Evolutionary conservation across 1,284 basidiomycete genomes (phyloP).

Genomic region (Ustilago trichophora): DNA sequence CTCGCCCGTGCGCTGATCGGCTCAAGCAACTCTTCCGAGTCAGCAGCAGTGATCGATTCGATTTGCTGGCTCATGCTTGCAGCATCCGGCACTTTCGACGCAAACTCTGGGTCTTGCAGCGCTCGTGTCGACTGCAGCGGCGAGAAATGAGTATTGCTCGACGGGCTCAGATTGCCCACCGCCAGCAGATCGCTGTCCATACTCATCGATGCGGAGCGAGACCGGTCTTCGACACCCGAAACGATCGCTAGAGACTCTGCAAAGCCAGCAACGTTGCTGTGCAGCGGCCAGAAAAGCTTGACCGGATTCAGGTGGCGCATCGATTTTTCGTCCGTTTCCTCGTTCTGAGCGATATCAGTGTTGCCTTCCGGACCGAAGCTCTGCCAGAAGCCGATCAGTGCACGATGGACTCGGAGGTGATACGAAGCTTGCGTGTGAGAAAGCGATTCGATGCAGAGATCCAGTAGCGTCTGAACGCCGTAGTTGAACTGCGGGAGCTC

Average conservation of each 20-base stretch:
- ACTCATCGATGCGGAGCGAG: conserved; percentile 27
- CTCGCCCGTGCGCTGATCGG: conserved; percentile 9
- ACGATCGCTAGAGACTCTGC: conserved; percentile 45
- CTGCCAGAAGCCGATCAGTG: conserved; percentile 44
- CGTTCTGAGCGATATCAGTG: conserved; percentile 35
- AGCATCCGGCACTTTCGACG: conserved; percentile 23
- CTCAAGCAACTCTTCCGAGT: conserved; percentile 22
- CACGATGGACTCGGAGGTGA: conserved; percentile 46
- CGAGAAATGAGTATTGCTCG: conserved; percentile 36
- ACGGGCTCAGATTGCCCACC: conserved; percentile 11
- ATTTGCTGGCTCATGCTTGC: conserved; percentile 30
- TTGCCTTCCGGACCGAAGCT: conserved; percentile 21
- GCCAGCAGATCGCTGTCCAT: conserved; percentile 20
- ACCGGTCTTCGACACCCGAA: conserved; percentile 1
- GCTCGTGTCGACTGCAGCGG: conserved; percentile 19
- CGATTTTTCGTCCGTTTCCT: conserved; percentile 34
- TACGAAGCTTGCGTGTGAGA: conserved; percentile 62
- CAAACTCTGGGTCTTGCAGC: conserved; percentile 28
- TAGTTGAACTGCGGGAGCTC: conserved; percentile 67
- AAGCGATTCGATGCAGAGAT: conserved; percentile 64
- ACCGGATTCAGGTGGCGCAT: conserved; percentile 48
- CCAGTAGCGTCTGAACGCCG: conserved; percentile 64
- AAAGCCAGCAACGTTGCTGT: conserved; percentile 26
- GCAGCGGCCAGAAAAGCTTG: conserved; percentile 51
- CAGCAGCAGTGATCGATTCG: conserved; percentile 27